Evolutionary conservation across 768 basidiomycete species (phyloP).

Genomic region (Boletus eberwhitei): DNA sequence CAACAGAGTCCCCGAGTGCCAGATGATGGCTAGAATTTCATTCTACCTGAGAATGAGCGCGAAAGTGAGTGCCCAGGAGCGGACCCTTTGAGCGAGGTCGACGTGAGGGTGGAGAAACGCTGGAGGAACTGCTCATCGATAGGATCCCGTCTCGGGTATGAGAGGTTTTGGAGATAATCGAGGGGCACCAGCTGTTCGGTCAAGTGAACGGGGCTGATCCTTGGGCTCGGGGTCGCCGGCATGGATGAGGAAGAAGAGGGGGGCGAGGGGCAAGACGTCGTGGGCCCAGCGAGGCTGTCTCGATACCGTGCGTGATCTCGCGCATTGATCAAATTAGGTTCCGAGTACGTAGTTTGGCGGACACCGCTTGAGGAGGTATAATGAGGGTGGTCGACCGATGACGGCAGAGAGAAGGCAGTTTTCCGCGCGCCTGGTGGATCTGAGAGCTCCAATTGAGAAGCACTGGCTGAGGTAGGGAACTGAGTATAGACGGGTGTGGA

Average conservation of each 20-base stretch:
- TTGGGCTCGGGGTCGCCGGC: slow-evolving; percentile 37
- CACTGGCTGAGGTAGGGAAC: slow-evolving; percentile 31
- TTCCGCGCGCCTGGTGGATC: slow-evolving; percentile 25
- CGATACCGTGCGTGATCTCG: slow-evolving; percentile 23
- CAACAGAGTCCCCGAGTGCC: background rate
- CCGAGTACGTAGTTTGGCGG: slow-evolving; percentile 34
- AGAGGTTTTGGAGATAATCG: slow-evolving; percentile 53
- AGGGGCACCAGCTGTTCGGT: slow-evolving; percentile 54
- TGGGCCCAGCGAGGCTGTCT: slow-evolving; percentile 18
- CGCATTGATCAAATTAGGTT: slow-evolving; percentile 23
- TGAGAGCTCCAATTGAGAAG: slow-evolving; percentile 25
- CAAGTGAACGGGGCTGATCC: slow-evolving; percentile 19
- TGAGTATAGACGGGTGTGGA: slow-evolving; percentile 26
- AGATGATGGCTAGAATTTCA: slow-evolving; percentile 14
- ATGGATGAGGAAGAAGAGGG: slow-evolving; percentile 39
- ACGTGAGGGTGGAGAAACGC: slow-evolving; percentile 43
- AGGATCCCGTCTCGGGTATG: slow-evolving; percentile 57
- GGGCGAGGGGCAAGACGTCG: slow-evolving; percentile 28
- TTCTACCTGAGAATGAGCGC: slow-evolving; percentile 26
- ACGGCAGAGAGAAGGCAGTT: slow-evolving; percentile 30
- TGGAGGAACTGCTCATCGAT: slow-evolving; percentile 62
- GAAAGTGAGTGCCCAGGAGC: slow-evolving; percentile 15
- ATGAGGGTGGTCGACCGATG: slow-evolving; percentile 25
- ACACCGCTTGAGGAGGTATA: slow-evolving; percentile 14
- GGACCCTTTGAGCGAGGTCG: slow-evolving; percentile 17